Evolutionary conservation across 305 asterid genomes (phyloP), one percentile per base, ranked within the genome.

Genomic region (Fraxinus baroniana): DNA sequence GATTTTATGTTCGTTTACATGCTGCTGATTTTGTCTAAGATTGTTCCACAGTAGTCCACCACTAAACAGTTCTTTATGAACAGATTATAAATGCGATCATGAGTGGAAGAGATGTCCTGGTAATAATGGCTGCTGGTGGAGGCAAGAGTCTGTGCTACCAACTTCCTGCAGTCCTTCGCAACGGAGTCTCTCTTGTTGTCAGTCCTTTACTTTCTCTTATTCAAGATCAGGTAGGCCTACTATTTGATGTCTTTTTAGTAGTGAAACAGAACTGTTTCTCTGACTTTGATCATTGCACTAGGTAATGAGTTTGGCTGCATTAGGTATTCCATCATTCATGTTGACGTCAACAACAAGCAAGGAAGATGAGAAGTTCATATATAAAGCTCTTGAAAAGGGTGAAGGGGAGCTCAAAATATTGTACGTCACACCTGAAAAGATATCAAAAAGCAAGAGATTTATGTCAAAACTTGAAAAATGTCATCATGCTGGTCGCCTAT

Each of bases 131-230:
- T 74, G 97, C 98, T 83, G 97, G 99, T 80, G 97, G 98, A 62
- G 99, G 97, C 79, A 95, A 95, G 92, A 94, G 98, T 86, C 90
- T 95, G 70, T 95, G 99, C 88, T 95, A 95, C 90, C 97, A 95
- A 86, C 99, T 95, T 87, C 99, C 99, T 5, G 97, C 97, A 6
- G 82, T 95, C 88, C 97, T 95, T 78, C 90, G 87, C 83, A 86
- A 90, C 33, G 98, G 99, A 73, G 93, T 94, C 83, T 91, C 97
- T 85, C 93, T 95, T 78, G 97, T 93, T 57, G 94, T 95, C 91
- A 94, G 97, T 85, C 99, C 97, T 86, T 88, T 95, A 90, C 91
- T 95, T 80, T 94, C 99, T 73, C 99, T 95, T 83, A 95, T 95
- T 87, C 99, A 95, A 86, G 99, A 95, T 82, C 99, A 95, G 98